These are phyloP conservation scores for Wickerhamiella qilinensis DNA, from an alignment of 805 yeast species.

Conservation along the genomic window DNA sequence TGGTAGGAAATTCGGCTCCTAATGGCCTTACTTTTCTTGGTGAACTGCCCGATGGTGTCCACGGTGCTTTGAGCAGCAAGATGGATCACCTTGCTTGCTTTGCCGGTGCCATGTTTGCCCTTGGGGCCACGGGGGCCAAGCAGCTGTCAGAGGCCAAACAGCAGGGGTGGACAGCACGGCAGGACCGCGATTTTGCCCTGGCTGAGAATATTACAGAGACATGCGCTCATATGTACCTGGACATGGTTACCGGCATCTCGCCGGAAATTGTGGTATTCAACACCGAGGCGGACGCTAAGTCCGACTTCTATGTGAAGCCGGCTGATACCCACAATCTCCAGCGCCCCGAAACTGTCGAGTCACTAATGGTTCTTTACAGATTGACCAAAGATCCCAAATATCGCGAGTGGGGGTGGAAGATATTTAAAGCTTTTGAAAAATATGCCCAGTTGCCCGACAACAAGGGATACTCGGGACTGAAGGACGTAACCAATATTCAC, in stretches of 20 bases:
- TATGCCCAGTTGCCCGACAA: conserved; percentile 10
- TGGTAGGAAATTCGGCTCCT: conserved; percentile 29
- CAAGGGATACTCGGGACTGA: conserved; percentile 25
- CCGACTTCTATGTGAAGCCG: conserved; percentile 28
- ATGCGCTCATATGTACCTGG: conserved; percentile 28
- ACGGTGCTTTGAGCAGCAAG: conserved; percentile 16
- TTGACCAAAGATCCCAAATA: conserved; percentile 43
- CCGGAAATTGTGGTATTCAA: conserved; percentile 87
- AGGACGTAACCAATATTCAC: conserved; percentile 24
- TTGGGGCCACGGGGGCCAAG: conserved; percentile 25
- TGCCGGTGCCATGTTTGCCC: conserved; percentile 37
- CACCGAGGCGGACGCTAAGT: conserved; percentile 24
- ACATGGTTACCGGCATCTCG: conserved; percentile 57
- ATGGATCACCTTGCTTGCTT: conserved; percentile 36
- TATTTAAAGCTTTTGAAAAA: conserved; percentile 26
- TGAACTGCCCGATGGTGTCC: conserved; percentile 11
- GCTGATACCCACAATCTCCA: conserved; percentile 72
- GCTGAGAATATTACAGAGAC: conserved; percentile 24
- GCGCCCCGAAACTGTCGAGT: conserved; percentile 48
- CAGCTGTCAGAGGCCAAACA: conserved; percentile 19
- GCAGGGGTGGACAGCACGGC: conserved; percentile 21
- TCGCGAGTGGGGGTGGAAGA: conserved; percentile 37
- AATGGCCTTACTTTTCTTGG: conserved; percentile 23
- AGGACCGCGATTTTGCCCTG: conserved; percentile 27
- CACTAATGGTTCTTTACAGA: conserved; percentile 41